A percentile compares a stretch with the other conserved stretches of the same genome.
phyloP scores from a whole-genome alignment of 1,284 basidiomycete species.

The Abortiporus biennis region DNA sequence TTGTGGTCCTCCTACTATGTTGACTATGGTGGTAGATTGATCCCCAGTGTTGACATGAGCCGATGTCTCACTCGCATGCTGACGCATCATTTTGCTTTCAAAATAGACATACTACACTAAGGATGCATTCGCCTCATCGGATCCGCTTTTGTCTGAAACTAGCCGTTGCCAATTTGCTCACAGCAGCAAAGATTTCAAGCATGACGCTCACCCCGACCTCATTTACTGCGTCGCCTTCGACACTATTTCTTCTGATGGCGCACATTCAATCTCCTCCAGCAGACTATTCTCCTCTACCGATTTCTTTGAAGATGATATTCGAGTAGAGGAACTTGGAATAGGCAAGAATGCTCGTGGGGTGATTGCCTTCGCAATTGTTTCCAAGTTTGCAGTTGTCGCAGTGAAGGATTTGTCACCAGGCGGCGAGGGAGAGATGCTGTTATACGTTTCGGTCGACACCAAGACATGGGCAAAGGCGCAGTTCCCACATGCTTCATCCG shows the following conservation, averaged over 20 bases:
- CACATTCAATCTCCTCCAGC: constrained; percentile 56
- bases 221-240: constrained; percentile 89
- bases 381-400: constrained; percentile 87
- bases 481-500: constrained; percentile 82
- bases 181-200: constrained; percentile 72
- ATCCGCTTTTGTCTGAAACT: constrained; percentile 62
- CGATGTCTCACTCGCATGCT: constrained; percentile 1
- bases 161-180: constrained; percentile 84
- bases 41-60: too few species aligned
- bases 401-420: constrained; percentile 56
- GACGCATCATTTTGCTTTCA: background rate
- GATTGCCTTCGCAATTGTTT: constrained; percentile 84
- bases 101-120: constrained; percentile 78
- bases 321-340: constrained; percentile 79
- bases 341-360: constrained; percentile 81
- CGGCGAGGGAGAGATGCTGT: constrained; percentile 64
- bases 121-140: constrained; percentile 67
- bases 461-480: constrained; percentile 76
- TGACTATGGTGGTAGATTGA: too few species aligned
- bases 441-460: constrained; percentile 83
- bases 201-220: constrained; percentile 64
- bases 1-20: too few species aligned
- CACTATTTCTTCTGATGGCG: constrained; percentile 38
- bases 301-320: constrained; percentile 65
- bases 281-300: constrained; percentile 78